Base-by-base conservation (phyloP, 352 stramenopile genomes). In the Phytophthora vignae region DNA sequence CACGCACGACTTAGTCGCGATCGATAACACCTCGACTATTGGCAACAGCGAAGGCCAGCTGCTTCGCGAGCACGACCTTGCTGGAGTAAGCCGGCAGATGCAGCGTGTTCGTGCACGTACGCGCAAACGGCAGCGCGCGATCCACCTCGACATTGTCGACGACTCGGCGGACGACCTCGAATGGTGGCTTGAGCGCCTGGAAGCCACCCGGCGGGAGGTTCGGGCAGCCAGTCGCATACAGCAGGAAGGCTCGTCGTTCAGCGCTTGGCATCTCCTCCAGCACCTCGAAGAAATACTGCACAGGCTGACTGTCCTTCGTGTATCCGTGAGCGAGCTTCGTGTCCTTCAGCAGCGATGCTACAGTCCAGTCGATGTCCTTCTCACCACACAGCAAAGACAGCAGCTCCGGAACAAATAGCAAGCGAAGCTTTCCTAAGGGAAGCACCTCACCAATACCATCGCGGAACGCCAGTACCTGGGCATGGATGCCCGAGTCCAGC, bases 21-120 rank as follows among this genome's bases (percentile, higher is more conserved):
- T 96, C 90, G 67, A 96, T 96, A 6, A 94, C 85, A 10, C 90
- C 90, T 9, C 84, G 83, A 60, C 90, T 96, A 53, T 95, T 96
- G 27, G 74, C 80, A 68, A 96, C 82, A 33, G 90, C 90, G 49
- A 92, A 95, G 19, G 61, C 59, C 65, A 96, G 76, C 67, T 92
- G 87, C 57, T 86, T 71, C 3, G 67, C 73, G 14, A 95, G 74
- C 54, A 94, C 80, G 11, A 64, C 58, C 59, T 93, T 89, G n/a
- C 67, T 87, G 31, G 86, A 93, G 70, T 96, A 96, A 15, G 90
- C 88, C 0, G 90, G 90, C 44, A 96, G 69, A 50, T 96, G 90
- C 12, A 96, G 71, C 60, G 90, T 96, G 74, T 96, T 96, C 1
- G 90, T 94, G 63, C 90, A 96, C 53, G 90, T 96, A 11, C 90